A percentile compares a stretch with the other conserved stretches of the same genome.
Evolutionary conservation across 495 filamentous ascomycete species (phyloP).

Genomic region (Aspergillus campestris): DNA sequence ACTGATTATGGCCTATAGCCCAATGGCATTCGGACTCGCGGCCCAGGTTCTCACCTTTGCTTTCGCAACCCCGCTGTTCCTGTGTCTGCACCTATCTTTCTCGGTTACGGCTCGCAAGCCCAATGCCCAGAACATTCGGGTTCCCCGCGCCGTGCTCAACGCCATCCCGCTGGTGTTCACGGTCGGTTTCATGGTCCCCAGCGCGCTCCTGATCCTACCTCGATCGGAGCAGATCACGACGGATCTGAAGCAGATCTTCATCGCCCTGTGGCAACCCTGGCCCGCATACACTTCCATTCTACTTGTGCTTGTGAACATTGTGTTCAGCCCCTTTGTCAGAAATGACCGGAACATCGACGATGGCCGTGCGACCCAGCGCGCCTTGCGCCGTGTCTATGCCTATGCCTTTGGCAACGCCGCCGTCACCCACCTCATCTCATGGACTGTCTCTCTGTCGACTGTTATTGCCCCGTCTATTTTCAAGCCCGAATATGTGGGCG

Average conservation of each 20-base stretch:
- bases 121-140: conserved; percentile 38
- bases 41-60: conserved; percentile 49
- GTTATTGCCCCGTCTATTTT: conserved; percentile 30
- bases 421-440: conserved; percentile 39
- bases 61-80: conserved; percentile 44
- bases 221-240: conserved; percentile 33
- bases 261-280: conserved; percentile 54
- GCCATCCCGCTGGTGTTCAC: conserved; percentile 40
- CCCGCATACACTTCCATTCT: conserved; percentile 41
- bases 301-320: conserved; percentile 19
- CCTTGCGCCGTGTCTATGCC: conserved; percentile 46
- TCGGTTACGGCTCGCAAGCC: conserved; percentile 41
- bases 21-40: conserved; percentile 41
- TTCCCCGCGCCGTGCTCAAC: conserved; percentile 38
- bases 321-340: conserved; percentile 27
- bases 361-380: conserved; percentile 28
- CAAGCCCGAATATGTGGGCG: conserved; percentile 13
- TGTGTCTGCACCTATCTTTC: conserved; percentile 43
- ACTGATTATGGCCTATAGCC: conserved; percentile 17
- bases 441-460: conserved; percentile 35
- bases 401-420: conserved; percentile 41
- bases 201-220: conserved; percentile 43
- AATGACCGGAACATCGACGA: conserved; percentile 14
- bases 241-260: conserved; percentile 46
- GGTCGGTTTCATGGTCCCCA: conserved; percentile 44